Conservation (phyloP, 495 filamentous ascomycete genomes). For the Aspergillus sclerotioniger region DNA sequence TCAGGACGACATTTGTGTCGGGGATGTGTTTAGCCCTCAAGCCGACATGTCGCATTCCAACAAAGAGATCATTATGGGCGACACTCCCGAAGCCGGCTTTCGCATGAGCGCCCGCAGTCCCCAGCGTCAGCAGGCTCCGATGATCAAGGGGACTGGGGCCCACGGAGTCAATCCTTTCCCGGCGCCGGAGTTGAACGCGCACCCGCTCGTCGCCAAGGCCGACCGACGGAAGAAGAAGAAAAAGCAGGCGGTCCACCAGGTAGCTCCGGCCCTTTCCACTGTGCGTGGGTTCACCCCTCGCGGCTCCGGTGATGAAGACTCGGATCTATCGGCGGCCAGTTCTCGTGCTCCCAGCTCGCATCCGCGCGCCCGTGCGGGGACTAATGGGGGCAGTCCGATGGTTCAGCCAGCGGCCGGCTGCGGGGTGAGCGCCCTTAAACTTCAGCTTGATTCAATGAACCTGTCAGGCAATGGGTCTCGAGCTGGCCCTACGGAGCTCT, state of each 20-base stretch:
- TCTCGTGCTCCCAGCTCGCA: constrained; percentile 43
- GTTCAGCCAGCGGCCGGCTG: constrained; percentile 58
- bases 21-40: constrained; percentile 47
- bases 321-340: constrained; percentile 60
- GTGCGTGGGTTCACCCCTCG: constrained; percentile 84
- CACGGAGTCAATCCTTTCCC: constrained; percentile 21
- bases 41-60: constrained; percentile 35
- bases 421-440: constrained; percentile 75
- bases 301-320: constrained; percentile 83
- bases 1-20: constrained; percentile 43
- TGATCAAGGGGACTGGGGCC: constrained; percentile 14
- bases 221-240: constrained; percentile 50
- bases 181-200: constrained; percentile 22
- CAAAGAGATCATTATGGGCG: constrained; percentile 24
- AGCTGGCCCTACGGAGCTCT: constrained; percentile 20
- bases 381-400: constrained; percentile 49
- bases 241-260: constrained; percentile 42
- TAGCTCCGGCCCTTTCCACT: constrained; percentile 64
- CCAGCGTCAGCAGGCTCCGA: constrained; percentile 21
- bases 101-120: constrained; percentile 34
- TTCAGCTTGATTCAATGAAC: constrained; percentile 69
- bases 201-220: constrained; percentile 33
- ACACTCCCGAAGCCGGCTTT: constrained; percentile 25
- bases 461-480: constrained; percentile 42
- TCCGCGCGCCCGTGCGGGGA: constrained; percentile 23